These are phyloP conservation scores for Pythium utonaiense DNA, from an alignment of 352 stramenopile species.

Conservation along the genomic window DNA sequence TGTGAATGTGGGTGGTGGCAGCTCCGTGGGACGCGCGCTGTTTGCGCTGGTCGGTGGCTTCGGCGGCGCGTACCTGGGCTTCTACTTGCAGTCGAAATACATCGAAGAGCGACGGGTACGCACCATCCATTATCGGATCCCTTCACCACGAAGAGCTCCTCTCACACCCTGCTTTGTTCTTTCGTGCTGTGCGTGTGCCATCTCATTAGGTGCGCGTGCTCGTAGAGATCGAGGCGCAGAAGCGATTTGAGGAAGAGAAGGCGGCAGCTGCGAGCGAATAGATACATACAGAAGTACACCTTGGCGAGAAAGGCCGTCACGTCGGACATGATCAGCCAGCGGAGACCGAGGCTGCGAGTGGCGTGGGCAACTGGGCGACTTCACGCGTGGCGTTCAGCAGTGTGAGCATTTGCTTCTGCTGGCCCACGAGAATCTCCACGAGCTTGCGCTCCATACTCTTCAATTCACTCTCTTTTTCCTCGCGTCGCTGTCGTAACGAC, in stretches of 20 bases:
- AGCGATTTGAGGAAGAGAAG: conserved; percentile 53
- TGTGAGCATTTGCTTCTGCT: conserved; percentile 76
- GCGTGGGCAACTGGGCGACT: conserved; percentile 17
- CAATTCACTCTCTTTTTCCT: conserved; percentile 80
- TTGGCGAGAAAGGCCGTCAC: not conserved
- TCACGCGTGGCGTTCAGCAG: conserved; percentile 47
- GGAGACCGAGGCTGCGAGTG: not conserved
- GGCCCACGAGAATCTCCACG: conserved; percentile 79
- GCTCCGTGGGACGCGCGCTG: conserved; percentile 57
- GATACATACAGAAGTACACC: too few species aligned
- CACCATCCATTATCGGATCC: not conserved
- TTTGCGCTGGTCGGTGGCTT: conserved; percentile 70
- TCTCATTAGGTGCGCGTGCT: conserved; percentile 48
- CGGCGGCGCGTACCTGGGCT: conserved; percentile 70
- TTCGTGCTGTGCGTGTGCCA: not conserved
- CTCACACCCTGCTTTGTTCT: too few species aligned
- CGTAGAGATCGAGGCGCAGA: conserved; percentile 62
- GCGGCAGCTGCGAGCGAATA: not conserved
- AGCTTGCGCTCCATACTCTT: conserved; percentile 73
- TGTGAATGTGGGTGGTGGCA: conserved; percentile 72
- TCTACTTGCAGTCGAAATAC: conserved; percentile 83
- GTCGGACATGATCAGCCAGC: not conserved
- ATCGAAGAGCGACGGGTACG: conserved; percentile 72
- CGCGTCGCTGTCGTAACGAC: conserved; percentile 41
- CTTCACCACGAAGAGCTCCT: not conserved